Evolutionary conservation across 371 early-diverging fungal species (phyloP).

Genomic region (Mortierella sp.): DNA sequence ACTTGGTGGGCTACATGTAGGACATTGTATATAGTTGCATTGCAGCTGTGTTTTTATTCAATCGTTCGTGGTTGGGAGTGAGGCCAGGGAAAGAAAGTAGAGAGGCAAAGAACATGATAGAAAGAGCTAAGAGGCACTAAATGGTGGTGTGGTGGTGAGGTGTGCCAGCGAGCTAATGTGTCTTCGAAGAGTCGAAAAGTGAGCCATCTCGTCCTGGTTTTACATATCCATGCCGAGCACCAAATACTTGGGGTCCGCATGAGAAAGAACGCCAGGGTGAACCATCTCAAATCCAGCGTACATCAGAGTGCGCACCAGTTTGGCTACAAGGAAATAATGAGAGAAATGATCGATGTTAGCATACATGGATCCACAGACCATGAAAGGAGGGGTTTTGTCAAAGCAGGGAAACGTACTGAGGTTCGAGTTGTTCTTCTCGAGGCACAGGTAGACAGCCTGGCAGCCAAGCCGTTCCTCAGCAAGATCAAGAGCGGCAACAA

Average conservation of each 20-base stretch:
- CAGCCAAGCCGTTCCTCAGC: slow-evolving; percentile 51
- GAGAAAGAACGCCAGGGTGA: slow-evolving; percentile 25
- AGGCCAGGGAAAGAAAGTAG: neutral
- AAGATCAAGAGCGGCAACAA: slow-evolving; percentile 50
- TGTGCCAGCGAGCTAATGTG: neutral
- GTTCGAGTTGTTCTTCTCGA: slow-evolving; percentile 43
- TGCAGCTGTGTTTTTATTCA: neutral
- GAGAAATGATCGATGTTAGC: slow-evolving; percentile 1
- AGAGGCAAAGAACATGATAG: neutral
- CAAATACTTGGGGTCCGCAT: slow-evolving; percentile 47
- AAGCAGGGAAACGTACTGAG: slow-evolving; percentile 48
- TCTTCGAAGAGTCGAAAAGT: neutral
- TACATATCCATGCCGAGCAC: slow-evolving; percentile 40
- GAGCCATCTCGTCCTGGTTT: neutral
- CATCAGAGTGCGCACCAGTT: slow-evolving; percentile 45
- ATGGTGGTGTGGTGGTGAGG: neutral
- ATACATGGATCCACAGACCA: neutral
- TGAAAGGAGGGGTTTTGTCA: neutral
- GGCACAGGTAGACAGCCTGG: slow-evolving; percentile 35
- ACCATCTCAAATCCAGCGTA: slow-evolving; percentile 49
- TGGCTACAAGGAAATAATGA: slow-evolving; percentile 9
- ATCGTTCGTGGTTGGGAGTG: neutral
- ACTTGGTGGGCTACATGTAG: neutral
- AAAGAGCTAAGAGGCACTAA: neutral
- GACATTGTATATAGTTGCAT: too few species aligned